Base-by-base conservation (phyloP, 345 rosid species). In the Geranium brycei region DNA sequence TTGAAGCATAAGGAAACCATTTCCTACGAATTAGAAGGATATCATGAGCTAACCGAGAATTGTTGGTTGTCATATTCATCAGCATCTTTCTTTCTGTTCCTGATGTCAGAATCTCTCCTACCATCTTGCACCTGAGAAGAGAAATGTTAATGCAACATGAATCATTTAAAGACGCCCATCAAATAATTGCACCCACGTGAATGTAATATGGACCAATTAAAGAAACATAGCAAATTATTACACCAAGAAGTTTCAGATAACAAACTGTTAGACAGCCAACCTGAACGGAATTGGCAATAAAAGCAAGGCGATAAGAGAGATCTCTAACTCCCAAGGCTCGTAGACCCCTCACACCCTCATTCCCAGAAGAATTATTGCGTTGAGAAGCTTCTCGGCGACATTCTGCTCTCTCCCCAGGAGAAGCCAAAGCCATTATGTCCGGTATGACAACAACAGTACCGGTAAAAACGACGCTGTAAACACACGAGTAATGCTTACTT, bases 321-420 rank as follows among this genome's bases (percentile, higher is more conserved):
- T 90, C 96, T 78, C 96, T 81, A 62, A 93, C 99, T 73, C 99
- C 99, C 71, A 90, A 63, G 17, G 97, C 84, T 62, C 87, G 82
- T 35, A 90, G 91, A 58, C 99, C 97, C 69, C 80, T 76, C 55
- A 88, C 95, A 66, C 97, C 97, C 72, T 93, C 97, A 31, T 83
- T 70, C 63, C 88, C 95, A 70, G 67, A 81, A 15, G 75, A 65
- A 16, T 71, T 67, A 67, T 81, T 86, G 59, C 78, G 82, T 60
- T 85, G 95, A 57, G 88, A 59, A 68, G 87, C 85, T 64, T 93
- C 99, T 32, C 84, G 76, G 2, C 89, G 83, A 62, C 90, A 85
- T 75, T 89, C 91, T 47, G 95, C 84, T 79, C 96, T 85, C 85
- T 90, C 97, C 57, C 99, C 99, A 57, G 96, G 95, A 47, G 99